Conservation (phyloP, 108 stramenopile genomes). For the Craspedostauros australis region DNA sequence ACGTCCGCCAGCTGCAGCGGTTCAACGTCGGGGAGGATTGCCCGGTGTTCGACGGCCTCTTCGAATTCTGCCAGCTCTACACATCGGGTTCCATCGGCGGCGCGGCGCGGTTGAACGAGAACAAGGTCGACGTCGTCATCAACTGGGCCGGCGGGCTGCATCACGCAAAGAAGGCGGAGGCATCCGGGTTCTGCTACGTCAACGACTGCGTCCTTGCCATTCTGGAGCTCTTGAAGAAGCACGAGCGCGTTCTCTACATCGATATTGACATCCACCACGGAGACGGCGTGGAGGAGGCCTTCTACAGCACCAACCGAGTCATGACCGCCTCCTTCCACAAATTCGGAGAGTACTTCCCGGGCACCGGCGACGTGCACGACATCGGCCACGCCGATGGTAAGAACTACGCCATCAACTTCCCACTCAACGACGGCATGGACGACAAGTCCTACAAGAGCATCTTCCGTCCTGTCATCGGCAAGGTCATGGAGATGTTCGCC, state of each 20-base stretch:
- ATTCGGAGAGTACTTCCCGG: conserved; percentile 98
- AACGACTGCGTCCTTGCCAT: conserved; percentile 99
- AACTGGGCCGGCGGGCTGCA: conserved; percentile 99
- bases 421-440: conserved; percentile 93
- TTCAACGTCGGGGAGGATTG: conserved; percentile 99
- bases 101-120: conserved; percentile 91
- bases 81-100: conserved; percentile 95
- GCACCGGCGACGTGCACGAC: conserved; percentile 86
- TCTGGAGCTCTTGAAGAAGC: conserved; percentile 96
- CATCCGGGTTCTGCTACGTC: conserved; percentile 98
- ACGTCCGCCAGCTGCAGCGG: conserved; percentile 85
- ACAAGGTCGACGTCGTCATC: conserved; percentile 91
- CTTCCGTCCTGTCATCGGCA: conserved; percentile 93
- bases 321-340: conserved; percentile 99
- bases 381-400: conserved; percentile 88
- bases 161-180: conserved; percentile 99
- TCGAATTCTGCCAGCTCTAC: conserved; percentile 97
- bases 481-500: conserved; percentile 93
- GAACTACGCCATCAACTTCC: conserved; percentile 98
- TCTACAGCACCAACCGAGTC: conserved; percentile 97
- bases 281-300: conserved; percentile 97
- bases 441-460: conserved; percentile 78
- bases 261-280: conserved; percentile 99
- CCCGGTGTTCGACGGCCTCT: conserved; percentile 98
- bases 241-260: conserved; percentile 99